Percentiles rank a stretch among this genome's conserved stretches.
Evolutionary conservation across 805 yeast species (phyloP).

Genomic region (Hemisphaericaspora nanyangensis): DNA sequence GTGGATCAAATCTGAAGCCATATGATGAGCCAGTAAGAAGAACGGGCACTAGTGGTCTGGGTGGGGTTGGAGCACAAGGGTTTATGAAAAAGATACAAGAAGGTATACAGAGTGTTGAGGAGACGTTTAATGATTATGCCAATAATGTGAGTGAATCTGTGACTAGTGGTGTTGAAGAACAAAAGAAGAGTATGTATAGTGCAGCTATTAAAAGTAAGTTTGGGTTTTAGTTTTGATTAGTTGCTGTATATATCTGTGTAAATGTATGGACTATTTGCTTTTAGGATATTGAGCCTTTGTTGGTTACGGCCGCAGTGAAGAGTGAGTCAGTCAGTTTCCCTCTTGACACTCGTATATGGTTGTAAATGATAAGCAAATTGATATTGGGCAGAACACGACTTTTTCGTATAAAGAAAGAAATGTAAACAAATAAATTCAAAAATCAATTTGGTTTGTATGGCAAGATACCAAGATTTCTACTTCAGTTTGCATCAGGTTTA

Average conservation of each 20-base stretch:
- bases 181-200: slow-evolving; percentile 47
- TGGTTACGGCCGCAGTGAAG: no score
- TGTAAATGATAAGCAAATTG: no score
- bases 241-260: no score
- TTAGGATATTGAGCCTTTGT: no score
- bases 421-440: neutral
- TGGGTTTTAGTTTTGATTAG: slow-evolving; percentile 45
- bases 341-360: no score
- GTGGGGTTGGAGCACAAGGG: slow-evolving; percentile 40
- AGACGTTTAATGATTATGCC: slow-evolving; percentile 55
- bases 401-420: no score
- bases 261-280: no score
- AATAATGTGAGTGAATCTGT: slow-evolving; percentile 49
- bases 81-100: slow-evolving; percentile 45
- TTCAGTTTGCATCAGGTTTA: no score
- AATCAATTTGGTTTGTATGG: no score
- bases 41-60: slow-evolving; percentile 26
- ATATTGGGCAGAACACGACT: no score
- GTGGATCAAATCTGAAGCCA: slow-evolving; percentile 11
- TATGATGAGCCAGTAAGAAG: slow-evolving; percentile 49
- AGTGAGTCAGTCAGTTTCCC: no score
- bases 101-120: slow-evolving; percentile 53
- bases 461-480: no score
- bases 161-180: slow-evolving; percentile 48
- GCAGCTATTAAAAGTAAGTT: slow-evolving; percentile 51